A percentile compares a stretch with the other conserved stretches of the same genome.
Evolutionary conservation across 1,284 basidiomycete genomes (phyloP).

Genomic region (Rhodotorula glutinis): DNA sequence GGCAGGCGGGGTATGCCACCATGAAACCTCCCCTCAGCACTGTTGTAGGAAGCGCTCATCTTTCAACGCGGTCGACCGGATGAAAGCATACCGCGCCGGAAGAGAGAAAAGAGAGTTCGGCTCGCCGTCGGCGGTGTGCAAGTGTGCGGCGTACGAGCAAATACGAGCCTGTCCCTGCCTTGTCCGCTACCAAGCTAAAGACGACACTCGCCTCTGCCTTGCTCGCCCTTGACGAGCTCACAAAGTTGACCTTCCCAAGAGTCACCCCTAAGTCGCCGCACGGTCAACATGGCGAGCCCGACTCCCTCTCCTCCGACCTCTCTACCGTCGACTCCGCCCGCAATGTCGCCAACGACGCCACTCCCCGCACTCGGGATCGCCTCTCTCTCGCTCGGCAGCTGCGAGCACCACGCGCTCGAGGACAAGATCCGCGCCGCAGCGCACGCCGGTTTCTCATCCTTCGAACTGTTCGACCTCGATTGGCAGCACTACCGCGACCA

Average conservation of each 20-base stretch:
- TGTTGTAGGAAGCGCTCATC: neutral
- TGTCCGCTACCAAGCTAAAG: no score
- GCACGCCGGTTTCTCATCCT: conserved; percentile 44
- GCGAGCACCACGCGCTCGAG: conserved; percentile 42
- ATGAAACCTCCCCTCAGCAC: neutral
- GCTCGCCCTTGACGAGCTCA: no score
- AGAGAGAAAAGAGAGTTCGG: no score
- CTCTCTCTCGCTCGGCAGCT: conserved; percentile 40
- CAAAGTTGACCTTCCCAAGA: neutral
- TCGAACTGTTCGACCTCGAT: conserved; percentile 49
- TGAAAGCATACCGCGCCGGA: no score
- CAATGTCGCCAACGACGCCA: neutral
- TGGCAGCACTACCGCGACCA: conserved; percentile 44
- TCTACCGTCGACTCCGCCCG: neutral
- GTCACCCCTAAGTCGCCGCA: neutral
- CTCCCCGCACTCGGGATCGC: conserved; percentile 18
- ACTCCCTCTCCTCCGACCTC: neutral
- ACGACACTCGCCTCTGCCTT: no score
- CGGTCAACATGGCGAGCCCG: neutral
- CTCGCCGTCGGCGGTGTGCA: no score
- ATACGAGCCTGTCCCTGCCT: no score
- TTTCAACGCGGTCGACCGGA: neutral
- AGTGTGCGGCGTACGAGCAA: no score
- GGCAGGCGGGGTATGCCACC: neutral
- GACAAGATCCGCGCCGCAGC: conserved; percentile 45